A percentile compares a stretch with the other conserved stretches of the same genome.
Evolutionary conservation across 768 basidiomycete species (phyloP).

Genomic region (Collybia sordida): DNA sequence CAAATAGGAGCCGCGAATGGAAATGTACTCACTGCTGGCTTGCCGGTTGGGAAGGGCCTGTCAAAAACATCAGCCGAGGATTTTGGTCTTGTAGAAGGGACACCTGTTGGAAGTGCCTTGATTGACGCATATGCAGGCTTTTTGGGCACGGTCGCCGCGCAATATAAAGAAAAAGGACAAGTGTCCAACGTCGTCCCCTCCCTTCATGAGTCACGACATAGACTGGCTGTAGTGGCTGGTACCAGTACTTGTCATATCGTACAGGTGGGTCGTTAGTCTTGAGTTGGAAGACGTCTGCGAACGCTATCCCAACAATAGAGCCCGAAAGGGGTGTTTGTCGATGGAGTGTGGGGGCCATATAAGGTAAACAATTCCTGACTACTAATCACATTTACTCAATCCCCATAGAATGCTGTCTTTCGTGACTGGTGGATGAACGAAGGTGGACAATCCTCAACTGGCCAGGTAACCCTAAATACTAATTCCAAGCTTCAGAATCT

Average conservation of each 20-base stretch:
- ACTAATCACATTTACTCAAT: slow-evolving; percentile 2
- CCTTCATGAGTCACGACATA: slow-evolving; percentile 73
- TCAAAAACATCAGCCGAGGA: slow-evolving; percentile 78
- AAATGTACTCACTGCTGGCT: slow-evolving; percentile 74
- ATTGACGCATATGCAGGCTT: slow-evolving; percentile 99
- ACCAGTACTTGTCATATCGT: slow-evolving; percentile 97
- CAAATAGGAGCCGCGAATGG: slow-evolving; percentile 72
- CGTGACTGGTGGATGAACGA: slow-evolving; percentile 99
- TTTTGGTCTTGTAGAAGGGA: slow-evolving; percentile 82
- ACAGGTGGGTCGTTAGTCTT: slow-evolving; percentile 46
- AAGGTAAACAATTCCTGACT: slow-evolving; percentile 39
- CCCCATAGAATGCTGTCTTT: slow-evolving; percentile 75
- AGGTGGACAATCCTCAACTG: slow-evolving; percentile 97
- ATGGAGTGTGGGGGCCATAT: slow-evolving; percentile 93
- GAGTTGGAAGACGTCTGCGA: background rate
- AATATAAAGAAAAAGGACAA: slow-evolving; percentile 53
- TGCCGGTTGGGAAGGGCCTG: slow-evolving; percentile 84
- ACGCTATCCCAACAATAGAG: slow-evolving; percentile 43
- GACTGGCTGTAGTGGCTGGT: slow-evolving; percentile 92
- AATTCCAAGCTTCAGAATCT: background rate
- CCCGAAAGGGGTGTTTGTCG: slow-evolving; percentile 79
- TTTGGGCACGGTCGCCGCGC: slow-evolving; percentile 92
- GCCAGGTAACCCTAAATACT: slow-evolving; percentile 55
- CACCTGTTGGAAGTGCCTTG: slow-evolving; percentile 89
- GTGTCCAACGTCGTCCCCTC: slow-evolving; percentile 53